A percentile compares a stretch with the other conserved stretches of the same genome.
Conservation (phyloP, 176 grass and related monocot species). For the Phragmites australis region DNA sequence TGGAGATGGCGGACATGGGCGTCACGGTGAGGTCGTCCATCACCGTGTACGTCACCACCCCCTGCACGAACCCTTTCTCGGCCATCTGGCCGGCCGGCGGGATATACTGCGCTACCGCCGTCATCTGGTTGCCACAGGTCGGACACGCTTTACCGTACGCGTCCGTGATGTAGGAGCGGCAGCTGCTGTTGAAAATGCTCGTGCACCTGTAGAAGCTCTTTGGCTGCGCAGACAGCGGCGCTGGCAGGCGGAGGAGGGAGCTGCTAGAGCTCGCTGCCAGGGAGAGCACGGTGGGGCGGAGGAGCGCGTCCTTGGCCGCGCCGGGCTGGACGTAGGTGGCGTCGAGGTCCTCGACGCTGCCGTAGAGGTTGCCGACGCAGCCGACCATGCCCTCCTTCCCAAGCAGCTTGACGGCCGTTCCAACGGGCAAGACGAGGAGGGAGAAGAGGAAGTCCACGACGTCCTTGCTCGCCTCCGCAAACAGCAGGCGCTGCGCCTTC, state of each 20-base stretch:
- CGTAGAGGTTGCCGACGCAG: conserved; percentile 22
- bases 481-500: conserved; percentile 22
- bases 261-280: neutral
- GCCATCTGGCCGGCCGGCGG: neutral
- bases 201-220: neutral
- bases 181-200: neutral
- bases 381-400: conserved; percentile 8
- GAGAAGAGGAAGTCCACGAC: conserved; percentile 47
- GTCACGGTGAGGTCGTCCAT: neutral
- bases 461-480: conserved; percentile 43
- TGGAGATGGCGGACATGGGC: conserved; percentile 48
- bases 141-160: neutral
- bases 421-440: conserved; percentile 38
- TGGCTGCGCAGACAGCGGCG: neutral
- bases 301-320: conserved; percentile 23
- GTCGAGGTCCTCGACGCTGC: conserved; percentile 30
- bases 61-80: conserved; percentile 33
- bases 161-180: conserved; percentile 12
- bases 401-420: conserved; percentile 13
- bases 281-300: conserved; percentile 8
- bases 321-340: conserved; percentile 32
- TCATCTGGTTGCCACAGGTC: neutral
- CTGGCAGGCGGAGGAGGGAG: neutral
- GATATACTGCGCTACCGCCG: neutral
- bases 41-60: conserved; percentile 20